A percentile compares a stretch with the other conserved stretches of the same genome.
phyloP scores from a whole-genome alignment of 345 rosid species.

The Salix caprea region DNA sequence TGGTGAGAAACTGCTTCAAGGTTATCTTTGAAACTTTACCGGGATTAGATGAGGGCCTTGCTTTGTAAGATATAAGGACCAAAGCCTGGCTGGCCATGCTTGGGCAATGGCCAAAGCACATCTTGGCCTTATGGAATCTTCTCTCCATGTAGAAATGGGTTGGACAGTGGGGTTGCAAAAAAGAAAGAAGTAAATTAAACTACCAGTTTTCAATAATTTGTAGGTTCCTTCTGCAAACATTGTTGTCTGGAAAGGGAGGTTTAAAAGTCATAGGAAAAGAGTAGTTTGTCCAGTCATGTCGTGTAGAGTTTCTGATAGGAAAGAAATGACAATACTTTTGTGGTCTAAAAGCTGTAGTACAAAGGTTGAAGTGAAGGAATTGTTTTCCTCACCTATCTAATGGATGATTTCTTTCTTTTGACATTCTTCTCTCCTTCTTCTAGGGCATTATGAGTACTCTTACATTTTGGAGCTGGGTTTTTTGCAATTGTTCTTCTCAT shows the following conservation, averaged over 20 bases:
- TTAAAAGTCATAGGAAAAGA: background rate
- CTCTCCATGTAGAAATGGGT: background rate
- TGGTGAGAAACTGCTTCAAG: background rate
- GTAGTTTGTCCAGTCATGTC: background rate
- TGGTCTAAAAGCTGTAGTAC: background rate
- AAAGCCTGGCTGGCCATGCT: background rate
- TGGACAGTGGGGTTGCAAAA: background rate
- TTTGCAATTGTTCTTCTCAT: background rate
- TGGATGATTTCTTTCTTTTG: background rate
- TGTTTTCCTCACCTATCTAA: background rate
- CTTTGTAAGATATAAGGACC: background rate
- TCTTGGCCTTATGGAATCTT: background rate
- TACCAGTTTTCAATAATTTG: background rate
- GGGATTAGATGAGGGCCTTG: background rate
- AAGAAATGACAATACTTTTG: background rate
- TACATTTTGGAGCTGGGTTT: background rate
- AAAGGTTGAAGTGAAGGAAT: background rate
- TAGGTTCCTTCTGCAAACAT: background rate
- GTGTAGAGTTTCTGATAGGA: background rate
- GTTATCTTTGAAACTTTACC: background rate
- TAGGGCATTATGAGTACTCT: background rate
- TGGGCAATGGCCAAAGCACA: background rate
- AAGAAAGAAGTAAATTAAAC: background rate
- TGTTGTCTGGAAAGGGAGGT: conserved; percentile 7
- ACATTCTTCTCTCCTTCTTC: too few relatives aligned